Percentiles rank a stretch among this genome's conserved stretches.
Evolutionary conservation across 768 basidiomycete genomes (phyloP).

Genomic region (Lactifluus pinguis): DNA sequence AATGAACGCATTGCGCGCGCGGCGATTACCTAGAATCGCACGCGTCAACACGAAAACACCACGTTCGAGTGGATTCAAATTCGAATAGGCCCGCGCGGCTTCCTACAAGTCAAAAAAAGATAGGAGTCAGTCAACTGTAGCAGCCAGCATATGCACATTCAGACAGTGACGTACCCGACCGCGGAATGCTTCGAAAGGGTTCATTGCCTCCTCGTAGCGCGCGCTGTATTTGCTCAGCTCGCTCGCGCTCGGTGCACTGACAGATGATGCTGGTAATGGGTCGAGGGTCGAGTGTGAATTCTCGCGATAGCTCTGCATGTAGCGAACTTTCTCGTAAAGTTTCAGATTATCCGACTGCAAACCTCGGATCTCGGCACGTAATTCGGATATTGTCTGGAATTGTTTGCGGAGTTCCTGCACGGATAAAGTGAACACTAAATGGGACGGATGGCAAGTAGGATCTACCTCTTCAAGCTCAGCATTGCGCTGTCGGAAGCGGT

Average conservation of each 20-base stretch:
- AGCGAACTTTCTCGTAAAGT: slow-evolving; percentile 96
- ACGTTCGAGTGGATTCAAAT: slow-evolving; percentile 85
- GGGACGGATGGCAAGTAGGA: not conserved
- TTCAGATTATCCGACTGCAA: slow-evolving; percentile 95
- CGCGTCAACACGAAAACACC: slow-evolving; percentile 79
- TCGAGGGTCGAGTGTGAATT: slow-evolving; percentile 59
- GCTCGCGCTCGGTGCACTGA: slow-evolving; percentile 37
- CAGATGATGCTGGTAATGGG: slow-evolving; percentile 40
- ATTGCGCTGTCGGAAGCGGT: slow-evolving; percentile 95
- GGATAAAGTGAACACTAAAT: not conserved
- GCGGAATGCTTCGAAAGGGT: slow-evolving; percentile 96
- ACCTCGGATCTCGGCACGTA: slow-evolving; percentile 86
- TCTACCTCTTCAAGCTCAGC: slow-evolving; percentile 90
- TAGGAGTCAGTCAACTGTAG: not conserved
- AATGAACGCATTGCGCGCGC: slow-evolving; percentile 84
- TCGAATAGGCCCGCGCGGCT: slow-evolving; percentile 86
- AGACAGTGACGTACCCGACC: slow-evolving; percentile 59
- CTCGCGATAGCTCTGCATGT: slow-evolving; percentile 94
- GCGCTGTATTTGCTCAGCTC: slow-evolving; percentile 85
- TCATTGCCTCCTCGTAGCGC: slow-evolving; percentile 94
- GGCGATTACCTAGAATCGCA: slow-evolving; percentile 78
- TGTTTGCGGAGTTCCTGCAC: slow-evolving; percentile 86
- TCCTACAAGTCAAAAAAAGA: slow-evolving; percentile 52
- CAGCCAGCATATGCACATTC: too few relatives aligned
- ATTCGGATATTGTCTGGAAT: slow-evolving; percentile 87